A percentile compares a stretch with the other conserved stretches of the same genome.
Conservation (phyloP, 164 flowering plant genomes). For the Akebia trifoliata region DNA sequence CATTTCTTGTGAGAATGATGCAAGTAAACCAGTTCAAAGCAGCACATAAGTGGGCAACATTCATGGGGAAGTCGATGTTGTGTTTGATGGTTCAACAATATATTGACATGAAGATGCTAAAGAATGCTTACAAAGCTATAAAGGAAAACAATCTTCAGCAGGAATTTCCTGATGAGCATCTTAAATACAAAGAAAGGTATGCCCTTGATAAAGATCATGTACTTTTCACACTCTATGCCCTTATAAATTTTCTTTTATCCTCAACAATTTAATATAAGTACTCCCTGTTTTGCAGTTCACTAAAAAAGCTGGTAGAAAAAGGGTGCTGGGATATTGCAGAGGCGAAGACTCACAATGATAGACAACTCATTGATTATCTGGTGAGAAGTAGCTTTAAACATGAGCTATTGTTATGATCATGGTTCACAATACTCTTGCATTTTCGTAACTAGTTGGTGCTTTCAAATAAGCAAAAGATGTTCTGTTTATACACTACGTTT, state of each 20-base stretch:
- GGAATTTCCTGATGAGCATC: conserved; percentile 70
- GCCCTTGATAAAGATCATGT: neutral
- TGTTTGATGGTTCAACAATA: conserved; percentile 60
- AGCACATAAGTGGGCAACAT: conserved; percentile 95
- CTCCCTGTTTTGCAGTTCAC: conserved; percentile 42
- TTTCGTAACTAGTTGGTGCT: too few species aligned
- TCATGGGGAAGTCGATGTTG: conserved; percentile 80
- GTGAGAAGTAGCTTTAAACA: conserved; percentile 26
- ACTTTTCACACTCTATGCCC: neutral
- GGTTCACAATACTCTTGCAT: too few species aligned
- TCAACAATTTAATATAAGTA: neutral
- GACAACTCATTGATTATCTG: conserved; percentile 69
- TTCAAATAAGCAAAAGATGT: too few species aligned
- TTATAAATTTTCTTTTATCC: neutral
- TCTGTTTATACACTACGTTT: too few species aligned
- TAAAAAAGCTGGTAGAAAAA: conserved; percentile 84
- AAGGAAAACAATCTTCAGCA: conserved; percentile 63
- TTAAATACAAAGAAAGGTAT: conserved; percentile 71
- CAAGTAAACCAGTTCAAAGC: conserved; percentile 54
- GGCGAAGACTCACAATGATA: conserved; percentile 46
- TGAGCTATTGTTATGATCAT: neutral
- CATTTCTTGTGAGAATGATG: conserved; percentile 61
- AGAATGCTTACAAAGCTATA: conserved; percentile 58
- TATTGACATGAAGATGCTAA: conserved; percentile 49
- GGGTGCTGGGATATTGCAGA: conserved; percentile 96